Conservation (phyloP, 345 rosid genomes). For the Eucalyptus grandis region DNA sequence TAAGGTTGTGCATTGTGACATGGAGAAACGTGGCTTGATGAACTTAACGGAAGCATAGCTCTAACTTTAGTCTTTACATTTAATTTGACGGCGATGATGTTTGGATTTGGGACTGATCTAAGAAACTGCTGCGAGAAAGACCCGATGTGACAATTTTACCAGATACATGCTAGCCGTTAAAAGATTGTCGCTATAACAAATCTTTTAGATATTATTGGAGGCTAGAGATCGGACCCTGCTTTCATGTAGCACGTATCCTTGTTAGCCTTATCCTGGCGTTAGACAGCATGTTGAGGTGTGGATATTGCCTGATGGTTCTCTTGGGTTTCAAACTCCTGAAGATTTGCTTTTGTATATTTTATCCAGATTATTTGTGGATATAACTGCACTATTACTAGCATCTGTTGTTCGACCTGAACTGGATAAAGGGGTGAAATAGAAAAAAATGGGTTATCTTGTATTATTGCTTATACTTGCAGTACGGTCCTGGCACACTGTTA, state of each 20-base stretch:
- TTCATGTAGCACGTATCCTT: not conserved
- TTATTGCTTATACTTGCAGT: not conserved
- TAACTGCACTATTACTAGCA: not conserved
- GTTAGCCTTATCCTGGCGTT: not conserved
- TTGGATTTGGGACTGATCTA: not conserved
- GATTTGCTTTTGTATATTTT: not conserved
- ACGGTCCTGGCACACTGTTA: not conserved
- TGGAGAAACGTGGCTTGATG: not conserved
- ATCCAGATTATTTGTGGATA: not conserved
- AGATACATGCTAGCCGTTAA: not conserved
- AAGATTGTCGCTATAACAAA: not conserved
- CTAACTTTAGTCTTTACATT: not conserved
- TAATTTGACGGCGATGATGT: not conserved
- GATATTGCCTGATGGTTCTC: not conserved
- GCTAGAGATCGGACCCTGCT: not conserved
- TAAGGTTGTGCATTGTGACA: not conserved
- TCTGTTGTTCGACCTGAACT: not conserved
- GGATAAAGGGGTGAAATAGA: not conserved
- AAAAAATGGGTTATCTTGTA: not conserved
- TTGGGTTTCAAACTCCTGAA: not conserved
- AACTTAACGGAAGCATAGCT: not conserved
- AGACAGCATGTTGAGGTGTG: not conserved
- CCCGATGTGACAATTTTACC: not conserved
- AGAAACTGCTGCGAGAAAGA: not conserved
- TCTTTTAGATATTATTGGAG: not conserved